A percentile compares a stretch with the other conserved stretches of the same genome.
Evolutionary conservation across 495 filamentous ascomycete genomes (phyloP).

Genomic region (Parathielavia appendiculata): DNA sequence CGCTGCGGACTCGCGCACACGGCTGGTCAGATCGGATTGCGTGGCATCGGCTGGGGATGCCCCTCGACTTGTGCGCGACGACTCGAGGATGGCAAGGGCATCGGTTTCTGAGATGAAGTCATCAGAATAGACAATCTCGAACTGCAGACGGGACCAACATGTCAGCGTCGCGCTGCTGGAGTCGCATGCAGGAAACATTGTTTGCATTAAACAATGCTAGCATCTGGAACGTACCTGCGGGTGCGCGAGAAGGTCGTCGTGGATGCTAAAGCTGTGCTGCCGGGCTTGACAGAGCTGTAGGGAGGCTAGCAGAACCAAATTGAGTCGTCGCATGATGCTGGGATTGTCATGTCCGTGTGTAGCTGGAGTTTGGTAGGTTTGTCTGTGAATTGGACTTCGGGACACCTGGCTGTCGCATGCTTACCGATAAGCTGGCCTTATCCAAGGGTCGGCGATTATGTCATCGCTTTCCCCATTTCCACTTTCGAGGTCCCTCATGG

Average conservation of each 20-base stretch:
- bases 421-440: too few species aligned
- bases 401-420: too few species aligned
- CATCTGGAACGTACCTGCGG: constrained; percentile 63
- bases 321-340: constrained; percentile 49
- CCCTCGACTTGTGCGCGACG: constrained; percentile 22
- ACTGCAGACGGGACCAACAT: constrained; percentile 29
- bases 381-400: not conserved
- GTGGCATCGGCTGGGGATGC: constrained; percentile 33
- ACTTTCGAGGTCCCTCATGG: too few species aligned
- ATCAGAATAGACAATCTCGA: constrained; percentile 73
- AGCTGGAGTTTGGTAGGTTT: not conserved
- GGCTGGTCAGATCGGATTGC: constrained; percentile 35
- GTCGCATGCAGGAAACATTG: not conserved
- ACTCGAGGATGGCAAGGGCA: constrained; percentile 55
- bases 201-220: not conserved
- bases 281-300: constrained; percentile 40
- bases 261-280: constrained; percentile 54
- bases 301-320: constrained; percentile 38
- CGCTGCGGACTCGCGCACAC: constrained; percentile 30
- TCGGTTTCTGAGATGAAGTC: constrained; percentile 66
- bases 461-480: too few species aligned
- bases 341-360: constrained; percentile 20
- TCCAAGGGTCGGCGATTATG: too few species aligned
- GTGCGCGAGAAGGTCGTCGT: constrained; percentile 87
- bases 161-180: not conserved